These are phyloP conservation scores for Fusarium tupiense DNA, from an alignment of 2,329 filamentous ascomycete species.

Conservation along the genomic window DNA sequence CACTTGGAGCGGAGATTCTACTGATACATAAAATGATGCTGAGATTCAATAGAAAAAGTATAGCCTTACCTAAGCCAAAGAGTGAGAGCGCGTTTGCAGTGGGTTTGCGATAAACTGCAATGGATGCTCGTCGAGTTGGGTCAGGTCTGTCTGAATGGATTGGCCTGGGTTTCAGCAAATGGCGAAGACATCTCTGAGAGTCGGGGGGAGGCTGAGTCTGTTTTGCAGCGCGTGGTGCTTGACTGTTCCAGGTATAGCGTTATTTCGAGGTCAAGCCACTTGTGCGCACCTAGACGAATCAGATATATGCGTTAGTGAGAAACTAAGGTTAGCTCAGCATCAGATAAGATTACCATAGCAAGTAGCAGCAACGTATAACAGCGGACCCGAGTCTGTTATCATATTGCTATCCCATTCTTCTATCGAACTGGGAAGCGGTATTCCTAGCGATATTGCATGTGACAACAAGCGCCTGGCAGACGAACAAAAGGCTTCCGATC, in stretches of 20 bases:
- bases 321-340: background rate
- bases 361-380: conserved; percentile 5
- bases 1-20: background rate
- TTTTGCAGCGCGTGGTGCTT: conserved; percentile 32
- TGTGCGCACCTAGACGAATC: conserved; percentile 39
- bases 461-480: conserved; percentile 2
- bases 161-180: conserved; percentile 47
- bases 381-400: background rate
- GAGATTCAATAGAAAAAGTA: conserved; percentile 34
- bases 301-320: conserved; percentile 10
- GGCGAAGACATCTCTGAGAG: conserved; percentile 43
- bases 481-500: background rate
- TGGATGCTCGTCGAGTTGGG: conserved; percentile 42
- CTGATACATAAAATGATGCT: conserved; percentile 1
- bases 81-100: conserved; percentile 36
- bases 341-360: background rate
- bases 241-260: conserved; percentile 46
- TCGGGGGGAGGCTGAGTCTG: conserved; percentile 38
- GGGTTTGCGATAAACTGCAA: conserved; percentile 42
- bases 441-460: conserved; percentile 17
- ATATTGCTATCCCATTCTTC: background rate
- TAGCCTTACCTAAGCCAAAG: conserved; percentile 47
- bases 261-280: conserved; percentile 32
- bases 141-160: conserved; percentile 31
- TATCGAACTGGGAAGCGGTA: background rate